These are phyloP conservation scores for Cyberlindnera meyerae DNA, from an alignment of 805 yeast species.

Conservation along the genomic window DNA sequence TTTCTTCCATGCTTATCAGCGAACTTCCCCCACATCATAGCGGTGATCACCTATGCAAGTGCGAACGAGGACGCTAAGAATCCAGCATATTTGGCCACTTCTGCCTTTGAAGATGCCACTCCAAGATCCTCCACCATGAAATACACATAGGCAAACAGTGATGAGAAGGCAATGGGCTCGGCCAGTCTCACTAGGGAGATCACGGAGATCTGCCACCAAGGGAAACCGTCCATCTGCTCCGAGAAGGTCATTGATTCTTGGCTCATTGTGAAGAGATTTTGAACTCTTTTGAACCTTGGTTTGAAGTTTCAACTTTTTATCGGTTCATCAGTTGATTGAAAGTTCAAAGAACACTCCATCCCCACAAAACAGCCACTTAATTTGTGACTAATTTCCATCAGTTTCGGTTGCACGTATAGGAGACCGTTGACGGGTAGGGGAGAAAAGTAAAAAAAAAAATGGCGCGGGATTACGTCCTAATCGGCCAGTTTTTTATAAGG, in stretches of 20 bases:
- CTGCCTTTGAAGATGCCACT: slow-evolving; percentile 9
- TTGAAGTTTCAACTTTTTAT: too few relatives aligned
- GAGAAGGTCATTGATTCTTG: slow-evolving; percentile 8
- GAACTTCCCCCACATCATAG: slow-evolving; percentile 11
- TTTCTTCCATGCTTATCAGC: slow-evolving; percentile 14
- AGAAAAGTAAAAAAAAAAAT: too few relatives aligned
- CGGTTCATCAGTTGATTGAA: too few relatives aligned
- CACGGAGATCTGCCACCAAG: slow-evolving; percentile 11
- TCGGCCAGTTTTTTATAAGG: too few relatives aligned
- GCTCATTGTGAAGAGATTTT: too few relatives aligned
- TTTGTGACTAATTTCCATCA: too few relatives aligned
- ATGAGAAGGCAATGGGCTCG: slow-evolving; percentile 15
- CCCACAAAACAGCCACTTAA: too few relatives aligned
- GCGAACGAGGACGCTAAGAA: slow-evolving; percentile 12
- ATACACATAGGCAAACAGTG: slow-evolving; percentile 13
- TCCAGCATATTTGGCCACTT: slow-evolving; percentile 12
- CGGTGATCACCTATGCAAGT: slow-evolving; percentile 9
- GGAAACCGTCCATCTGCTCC: slow-evolving; percentile 15
- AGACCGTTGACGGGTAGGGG: too few relatives aligned
- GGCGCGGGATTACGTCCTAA: too few relatives aligned
- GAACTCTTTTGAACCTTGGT: too few relatives aligned
- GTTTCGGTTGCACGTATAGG: too few relatives aligned
- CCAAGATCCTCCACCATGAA: slow-evolving; percentile 16
- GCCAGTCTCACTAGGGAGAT: slow-evolving; percentile 10
- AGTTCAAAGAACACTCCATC: too few relatives aligned